Evolutionary conservation across 75 land plant genomes (phyloP).

Genomic region (Azolla pinnata): DNA sequence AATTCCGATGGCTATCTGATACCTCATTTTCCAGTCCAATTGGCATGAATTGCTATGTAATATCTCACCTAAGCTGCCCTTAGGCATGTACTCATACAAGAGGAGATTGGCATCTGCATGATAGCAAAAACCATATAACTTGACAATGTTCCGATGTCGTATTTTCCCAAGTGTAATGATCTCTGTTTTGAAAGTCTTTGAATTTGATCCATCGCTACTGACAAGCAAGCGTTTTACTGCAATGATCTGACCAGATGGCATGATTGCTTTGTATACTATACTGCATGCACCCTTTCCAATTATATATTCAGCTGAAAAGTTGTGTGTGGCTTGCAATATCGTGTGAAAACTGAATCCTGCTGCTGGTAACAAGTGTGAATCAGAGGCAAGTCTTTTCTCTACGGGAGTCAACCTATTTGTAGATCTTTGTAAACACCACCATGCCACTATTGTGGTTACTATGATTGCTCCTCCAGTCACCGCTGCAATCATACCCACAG

Average conservation of each 20-base stretch:
- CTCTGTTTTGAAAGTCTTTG: conserved; percentile 60
- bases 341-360: conserved; percentile 38
- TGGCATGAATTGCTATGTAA: conserved; percentile 36
- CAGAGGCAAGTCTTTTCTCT: conserved; percentile 14
- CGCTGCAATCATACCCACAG: conserved; percentile 36
- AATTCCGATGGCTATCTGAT: conserved; percentile 74
- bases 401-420: conserved; percentile 14
- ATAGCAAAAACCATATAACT: conserved; percentile 68
- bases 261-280: conserved; percentile 69
- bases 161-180: conserved; percentile 65
- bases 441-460: conserved; percentile 25
- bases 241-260: conserved; percentile 43
- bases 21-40: conserved; percentile 71
- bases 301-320: conserved; percentile 48
- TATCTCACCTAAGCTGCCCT: conserved; percentile 64
- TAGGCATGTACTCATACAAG: conserved; percentile 75
- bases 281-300: conserved; percentile 87
- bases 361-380: conserved; percentile 17
- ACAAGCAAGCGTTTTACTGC: conserved; percentile 69
- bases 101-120: conserved; percentile 59
- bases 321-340: conserved; percentile 60
- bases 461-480: conserved; percentile 28
- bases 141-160: conserved; percentile 71
- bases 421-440: conserved; percentile 29
- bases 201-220: conserved; percentile 50